phyloP scores from a whole-genome alignment of 129 eudicot species.

The Calendula officinalis region DNA sequence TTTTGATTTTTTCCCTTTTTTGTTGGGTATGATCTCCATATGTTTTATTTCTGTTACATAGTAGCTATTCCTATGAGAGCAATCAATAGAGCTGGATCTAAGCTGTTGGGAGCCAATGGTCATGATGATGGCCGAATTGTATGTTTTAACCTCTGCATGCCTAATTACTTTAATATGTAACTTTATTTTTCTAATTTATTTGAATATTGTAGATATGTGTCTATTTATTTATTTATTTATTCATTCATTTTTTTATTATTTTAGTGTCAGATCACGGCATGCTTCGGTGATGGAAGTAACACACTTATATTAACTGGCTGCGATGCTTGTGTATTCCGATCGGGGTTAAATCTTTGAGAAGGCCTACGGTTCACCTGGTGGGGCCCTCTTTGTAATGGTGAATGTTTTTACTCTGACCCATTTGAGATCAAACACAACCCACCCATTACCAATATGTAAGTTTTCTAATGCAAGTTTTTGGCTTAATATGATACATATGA shows the following conservation, averaged over 20 bases:
- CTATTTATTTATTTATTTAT: background rate
- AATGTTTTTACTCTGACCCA: too few relatives aligned
- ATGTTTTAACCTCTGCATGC: slow-evolving; percentile 35
- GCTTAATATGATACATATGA: slow-evolving; percentile 24
- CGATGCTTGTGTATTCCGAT: slow-evolving; percentile 82
- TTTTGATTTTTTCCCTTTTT: too few relatives aligned
- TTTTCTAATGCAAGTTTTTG: background rate
- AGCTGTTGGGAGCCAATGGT: slow-evolving; percentile 91
- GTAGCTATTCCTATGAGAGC: slow-evolving; percentile 91
- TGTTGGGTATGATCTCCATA: too few relatives aligned
- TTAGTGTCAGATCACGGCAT: slow-evolving; percentile 69
- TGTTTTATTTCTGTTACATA: background rate
- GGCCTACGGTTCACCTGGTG: slow-evolving; percentile 83
- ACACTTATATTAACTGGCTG: slow-evolving; percentile 75
- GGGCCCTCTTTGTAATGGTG: background rate
- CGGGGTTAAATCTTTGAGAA: slow-evolving; percentile 78
- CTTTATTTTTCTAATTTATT: too few relatives aligned
- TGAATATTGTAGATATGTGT: too few relatives aligned
- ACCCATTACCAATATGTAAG: background rate
- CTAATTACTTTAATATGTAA: too few relatives aligned
- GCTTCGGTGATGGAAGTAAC: slow-evolving; percentile 81
- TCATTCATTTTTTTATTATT: slow-evolving; percentile 15
- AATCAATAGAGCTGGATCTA: slow-evolving; percentile 88
- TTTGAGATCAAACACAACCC: too few relatives aligned
- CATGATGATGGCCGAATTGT: slow-evolving; percentile 97